These are phyloP conservation scores for Pseudogymnoascus sp. DNA, from an alignment of 2,329 filamentous ascomycete species.

Conservation along the genomic window DNA sequence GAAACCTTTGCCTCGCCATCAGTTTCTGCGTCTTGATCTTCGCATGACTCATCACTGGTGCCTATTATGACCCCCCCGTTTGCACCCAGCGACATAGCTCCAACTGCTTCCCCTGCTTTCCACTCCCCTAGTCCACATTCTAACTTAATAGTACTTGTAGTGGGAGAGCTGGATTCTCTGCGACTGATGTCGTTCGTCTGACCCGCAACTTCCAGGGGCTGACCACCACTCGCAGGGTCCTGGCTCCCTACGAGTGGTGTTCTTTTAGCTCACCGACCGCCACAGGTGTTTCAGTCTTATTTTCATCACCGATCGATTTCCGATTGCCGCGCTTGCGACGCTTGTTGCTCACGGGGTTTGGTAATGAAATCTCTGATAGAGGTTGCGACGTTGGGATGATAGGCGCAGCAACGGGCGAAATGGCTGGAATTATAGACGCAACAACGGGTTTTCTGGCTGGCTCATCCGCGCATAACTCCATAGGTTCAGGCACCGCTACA, in stretches of 20 bases:
- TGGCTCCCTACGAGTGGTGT: conserved; percentile 30
- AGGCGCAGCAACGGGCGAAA: background rate
- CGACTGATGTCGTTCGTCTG: conserved; percentile 2
- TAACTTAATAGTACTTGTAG: background rate
- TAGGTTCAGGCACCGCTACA: background rate
- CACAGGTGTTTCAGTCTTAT: background rate
- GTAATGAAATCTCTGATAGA: background rate
- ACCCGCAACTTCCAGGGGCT: conserved; percentile 22
- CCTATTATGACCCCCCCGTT: background rate
- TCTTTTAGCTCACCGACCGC: conserved; percentile 23
- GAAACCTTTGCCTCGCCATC: background rate
- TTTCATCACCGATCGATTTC: background rate
- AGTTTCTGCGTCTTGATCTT: background rate
- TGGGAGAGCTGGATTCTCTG: background rate
- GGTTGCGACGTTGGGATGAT: background rate
- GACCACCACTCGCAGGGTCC: conserved; percentile 30
- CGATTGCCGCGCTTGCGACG: background rate
- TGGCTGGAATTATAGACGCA: background rate
- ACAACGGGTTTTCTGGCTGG: background rate
- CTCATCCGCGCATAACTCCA: background rate
- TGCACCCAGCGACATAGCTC: background rate
- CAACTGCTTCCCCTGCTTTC: background rate
- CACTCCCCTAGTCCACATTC: background rate
- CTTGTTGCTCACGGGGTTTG: background rate
- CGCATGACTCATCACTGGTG: background rate